phyloP scores from a whole-genome alignment of 1,139 yeast species.

The Debaryomyces singareniensis region DNA sequence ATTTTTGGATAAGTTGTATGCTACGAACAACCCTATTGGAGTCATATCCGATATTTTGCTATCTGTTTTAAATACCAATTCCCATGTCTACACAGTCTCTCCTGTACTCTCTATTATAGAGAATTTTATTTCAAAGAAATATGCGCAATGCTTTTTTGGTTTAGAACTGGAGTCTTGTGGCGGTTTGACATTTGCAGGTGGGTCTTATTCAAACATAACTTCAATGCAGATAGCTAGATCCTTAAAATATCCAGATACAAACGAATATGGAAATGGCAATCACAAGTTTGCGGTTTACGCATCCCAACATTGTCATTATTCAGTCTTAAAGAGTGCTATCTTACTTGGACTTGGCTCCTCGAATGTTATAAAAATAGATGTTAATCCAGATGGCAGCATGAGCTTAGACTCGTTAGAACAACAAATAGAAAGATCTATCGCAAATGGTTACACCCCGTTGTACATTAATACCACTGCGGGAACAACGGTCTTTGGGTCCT shows the following conservation, averaged over 20 bases:
- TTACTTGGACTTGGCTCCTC: slow-evolving; percentile 65
- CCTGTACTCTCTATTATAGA: slow-evolving; percentile 78
- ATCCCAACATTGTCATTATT: slow-evolving; percentile 71
- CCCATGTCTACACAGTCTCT: slow-evolving; percentile 82
- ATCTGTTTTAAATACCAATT: slow-evolving; percentile 71
- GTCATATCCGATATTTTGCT: slow-evolving; percentile 66
- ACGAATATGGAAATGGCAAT: slow-evolving; percentile 48
- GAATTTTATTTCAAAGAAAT: slow-evolving; percentile 58
- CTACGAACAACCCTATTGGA: slow-evolving; percentile 81
- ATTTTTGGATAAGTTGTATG: slow-evolving; percentile 77
- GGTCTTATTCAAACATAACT: slow-evolving; percentile 81
- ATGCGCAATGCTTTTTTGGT: slow-evolving; percentile 60
- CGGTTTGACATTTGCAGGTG: slow-evolving; percentile 83
- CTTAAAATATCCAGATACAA: slow-evolving; percentile 63
- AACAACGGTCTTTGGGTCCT: slow-evolving; percentile 83
- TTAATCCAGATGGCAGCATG: slow-evolving; percentile 54
- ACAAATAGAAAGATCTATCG: slow-evolving; percentile 37
- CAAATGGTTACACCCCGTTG: slow-evolving; percentile 61
- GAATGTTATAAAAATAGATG: slow-evolving; percentile 59
- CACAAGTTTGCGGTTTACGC: slow-evolving; percentile 65
- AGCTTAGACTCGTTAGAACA: slow-evolving; percentile 39
- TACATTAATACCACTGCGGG: slow-evolving; percentile 85
- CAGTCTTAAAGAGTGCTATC: slow-evolving; percentile 79
- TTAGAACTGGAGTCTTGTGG: slow-evolving; percentile 49
- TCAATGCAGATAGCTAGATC: slow-evolving; percentile 75